These are phyloP conservation scores for Globisporangium parvum DNA, from an alignment of 352 stramenopile species.

Conservation along the genomic window DNA sequence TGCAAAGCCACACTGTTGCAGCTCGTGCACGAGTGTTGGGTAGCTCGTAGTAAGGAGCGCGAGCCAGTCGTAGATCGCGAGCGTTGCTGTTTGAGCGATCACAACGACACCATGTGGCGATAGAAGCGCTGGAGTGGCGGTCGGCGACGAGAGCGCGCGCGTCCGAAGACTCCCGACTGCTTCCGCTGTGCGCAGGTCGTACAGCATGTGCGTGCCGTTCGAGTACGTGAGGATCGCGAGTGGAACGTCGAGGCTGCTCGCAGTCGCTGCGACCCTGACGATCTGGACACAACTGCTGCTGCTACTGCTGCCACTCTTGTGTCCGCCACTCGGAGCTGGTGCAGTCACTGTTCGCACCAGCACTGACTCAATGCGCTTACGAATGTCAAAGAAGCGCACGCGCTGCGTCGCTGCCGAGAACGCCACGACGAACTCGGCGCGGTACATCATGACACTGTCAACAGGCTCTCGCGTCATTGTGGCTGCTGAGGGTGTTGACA, in stretches of 20 bases:
- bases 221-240: conserved; percentile 37
- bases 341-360: conserved; percentile 29
- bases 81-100: conserved; percentile 4
- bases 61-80: conserved; percentile 34
- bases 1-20: conserved; percentile 20
- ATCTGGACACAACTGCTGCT: background rate
- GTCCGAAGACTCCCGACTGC: conserved; percentile 34
- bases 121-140: background rate
- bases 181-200: conserved; percentile 35
- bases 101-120: conserved; percentile 1
- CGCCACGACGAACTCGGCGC: conserved; percentile 22
- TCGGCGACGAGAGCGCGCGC: background rate
- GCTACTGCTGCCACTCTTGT: background rate
- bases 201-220: conserved; percentile 37
- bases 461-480: conserved; percentile 3
- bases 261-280: conserved; percentile 10
- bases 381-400: conserved; percentile 41
- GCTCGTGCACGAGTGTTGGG: conserved; percentile 16
- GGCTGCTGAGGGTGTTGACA: background rate
- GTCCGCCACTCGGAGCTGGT: conserved; percentile 6
- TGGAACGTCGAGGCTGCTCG: conserved; percentile 24
- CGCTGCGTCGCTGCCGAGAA: conserved; percentile 29
- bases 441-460: conserved; percentile 20
- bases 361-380: conserved; percentile 12
- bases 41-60: conserved; percentile 32